Percentiles rank a stretch among this genome's conserved stretches.
phyloP scores from a whole-genome alignment of 192 early-diverging fungal species.

The Umbelopsis isabellina region DNA sequence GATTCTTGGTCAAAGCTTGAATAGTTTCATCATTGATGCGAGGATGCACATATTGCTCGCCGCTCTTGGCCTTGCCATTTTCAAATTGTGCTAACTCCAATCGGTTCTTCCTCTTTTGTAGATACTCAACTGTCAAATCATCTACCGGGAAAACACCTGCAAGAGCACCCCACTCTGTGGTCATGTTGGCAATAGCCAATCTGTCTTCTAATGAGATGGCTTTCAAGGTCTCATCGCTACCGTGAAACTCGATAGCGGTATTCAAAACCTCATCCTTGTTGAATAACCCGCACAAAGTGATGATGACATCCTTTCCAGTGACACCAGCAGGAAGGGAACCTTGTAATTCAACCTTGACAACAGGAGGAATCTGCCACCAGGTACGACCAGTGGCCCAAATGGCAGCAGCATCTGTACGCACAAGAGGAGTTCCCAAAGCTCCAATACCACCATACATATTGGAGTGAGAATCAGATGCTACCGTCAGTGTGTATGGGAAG shows the following conservation, averaged over 20 bases:
- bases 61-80: conserved; percentile 53
- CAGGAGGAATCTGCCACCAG: conserved; percentile 99
- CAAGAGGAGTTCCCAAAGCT: conserved; percentile 93
- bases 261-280: conserved; percentile 96
- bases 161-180: conserved; percentile 98
- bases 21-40: conserved; percentile 58
- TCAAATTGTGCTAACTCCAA: conserved; percentile 53
- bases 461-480: conserved; percentile 98
- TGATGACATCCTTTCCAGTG: conserved; percentile 97
- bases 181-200: conserved; percentile 98
- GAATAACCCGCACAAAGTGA: conserved; percentile 90
- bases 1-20: conserved; percentile 42
- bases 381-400: conserved; percentile 98
- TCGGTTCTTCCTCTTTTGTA: conserved; percentile 61
- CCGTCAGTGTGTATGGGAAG: conserved; percentile 90
- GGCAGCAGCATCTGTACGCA: conserved; percentile 96
- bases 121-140: conserved; percentile 73
- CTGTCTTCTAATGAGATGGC: conserved; percentile 84
- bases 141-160: conserved; percentile 97
- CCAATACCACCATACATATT: conserved; percentile 99
- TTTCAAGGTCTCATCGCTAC: conserved; percentile 62
- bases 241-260: conserved; percentile 94
- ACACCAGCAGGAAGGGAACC: conserved; percentile 80
- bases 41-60: conserved; percentile 55
- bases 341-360: conserved; percentile 86